A percentile compares a stretch with the other conserved stretches of the same genome.
phyloP scores from a whole-genome alignment of 805 yeast genomes.

The Nakazawaea molendinolei region DNA sequence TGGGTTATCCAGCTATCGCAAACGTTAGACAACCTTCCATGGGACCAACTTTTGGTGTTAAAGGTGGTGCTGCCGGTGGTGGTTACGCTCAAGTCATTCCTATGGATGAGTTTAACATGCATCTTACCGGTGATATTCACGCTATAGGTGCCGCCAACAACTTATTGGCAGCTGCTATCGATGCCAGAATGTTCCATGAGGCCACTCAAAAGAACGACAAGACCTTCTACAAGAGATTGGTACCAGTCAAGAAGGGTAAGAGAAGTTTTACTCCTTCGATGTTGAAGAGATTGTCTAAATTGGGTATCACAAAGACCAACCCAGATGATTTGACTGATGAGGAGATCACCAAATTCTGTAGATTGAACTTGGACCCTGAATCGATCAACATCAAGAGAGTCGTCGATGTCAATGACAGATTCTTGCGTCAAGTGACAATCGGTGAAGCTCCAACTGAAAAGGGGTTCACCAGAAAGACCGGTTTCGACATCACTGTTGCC shows the following conservation, averaged over 20 bases:
- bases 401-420: constrained; percentile 79
- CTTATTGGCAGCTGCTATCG: constrained; percentile 78
- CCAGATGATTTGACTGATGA: constrained; percentile 69
- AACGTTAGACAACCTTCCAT: constrained; percentile 83
- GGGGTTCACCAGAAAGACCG: constrained; percentile 65
- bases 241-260: constrained; percentile 66
- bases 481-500: constrained; percentile 81
- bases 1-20: constrained; percentile 63
- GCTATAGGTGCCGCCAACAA: constrained; percentile 81
- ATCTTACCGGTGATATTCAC: constrained; percentile 80
- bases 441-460: constrained; percentile 81
- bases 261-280: constrained; percentile 64
- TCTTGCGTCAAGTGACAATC: constrained; percentile 68
- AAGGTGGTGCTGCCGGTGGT: constrained; percentile 91
- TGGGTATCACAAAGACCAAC: constrained; percentile 63
- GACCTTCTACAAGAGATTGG: constrained; percentile 67
- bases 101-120: constrained; percentile 85
- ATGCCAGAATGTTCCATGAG: constrained; percentile 83
- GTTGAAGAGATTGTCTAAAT: constrained; percentile 58
- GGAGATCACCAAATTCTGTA: constrained; percentile 57
- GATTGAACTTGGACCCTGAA: constrained; percentile 72
- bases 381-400: constrained; percentile 80
- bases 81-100: constrained; percentile 85
- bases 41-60: constrained; percentile 87
- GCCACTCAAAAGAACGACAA: constrained; percentile 65